Conservation (phyloP, 805 yeast genomes). For the Wickerhamomyces kurtzmanii region DNA sequence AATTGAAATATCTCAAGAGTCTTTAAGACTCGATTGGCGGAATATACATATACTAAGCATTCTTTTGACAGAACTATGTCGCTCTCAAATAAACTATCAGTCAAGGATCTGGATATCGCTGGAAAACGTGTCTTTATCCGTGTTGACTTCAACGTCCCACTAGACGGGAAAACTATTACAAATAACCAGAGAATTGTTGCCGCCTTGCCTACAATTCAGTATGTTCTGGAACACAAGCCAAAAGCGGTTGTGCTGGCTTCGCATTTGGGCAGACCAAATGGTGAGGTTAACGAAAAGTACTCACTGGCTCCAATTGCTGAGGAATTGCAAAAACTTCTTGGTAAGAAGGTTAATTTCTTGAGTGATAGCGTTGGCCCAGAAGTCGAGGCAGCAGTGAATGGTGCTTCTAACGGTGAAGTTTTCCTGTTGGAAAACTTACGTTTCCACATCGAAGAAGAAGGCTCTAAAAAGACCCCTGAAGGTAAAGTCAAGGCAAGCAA, state of each 20-base stretch:
- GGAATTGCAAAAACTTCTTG: conserved; percentile 76
- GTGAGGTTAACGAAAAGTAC: conserved; percentile 77
- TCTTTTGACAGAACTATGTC: conserved; percentile 73
- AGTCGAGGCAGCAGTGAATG: conserved; percentile 71
- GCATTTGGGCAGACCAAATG: conserved; percentile 99
- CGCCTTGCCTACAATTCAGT: conserved; percentile 96
- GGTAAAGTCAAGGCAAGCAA: conserved; percentile 88
- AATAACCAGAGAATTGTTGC: conserved; percentile 99
- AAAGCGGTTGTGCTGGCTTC: conserved; percentile 89
- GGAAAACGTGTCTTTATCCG: conserved; percentile 97
- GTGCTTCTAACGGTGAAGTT: conserved; percentile 70
- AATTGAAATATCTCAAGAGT: too few species aligned
- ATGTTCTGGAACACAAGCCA: conserved; percentile 86
- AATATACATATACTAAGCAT: too few species aligned
- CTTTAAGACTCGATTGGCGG: too few species aligned
- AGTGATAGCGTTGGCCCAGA: conserved; percentile 88
- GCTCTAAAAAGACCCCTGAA: conserved; percentile 86
- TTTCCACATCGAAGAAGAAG: conserved; percentile 97
- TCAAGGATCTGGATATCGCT: conserved; percentile 77
- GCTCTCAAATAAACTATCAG: conserved; percentile 85
- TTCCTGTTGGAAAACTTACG: conserved; percentile 94
- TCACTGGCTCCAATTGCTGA: conserved; percentile 89
- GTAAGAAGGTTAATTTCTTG: conserved; percentile 70
- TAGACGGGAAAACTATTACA: conserved; percentile 94
- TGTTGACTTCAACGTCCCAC: conserved; percentile 93